phyloP scores from a whole-genome alignment of 2,329 filamentous ascomycete species.

The Fusarium mundagurra region DNA sequence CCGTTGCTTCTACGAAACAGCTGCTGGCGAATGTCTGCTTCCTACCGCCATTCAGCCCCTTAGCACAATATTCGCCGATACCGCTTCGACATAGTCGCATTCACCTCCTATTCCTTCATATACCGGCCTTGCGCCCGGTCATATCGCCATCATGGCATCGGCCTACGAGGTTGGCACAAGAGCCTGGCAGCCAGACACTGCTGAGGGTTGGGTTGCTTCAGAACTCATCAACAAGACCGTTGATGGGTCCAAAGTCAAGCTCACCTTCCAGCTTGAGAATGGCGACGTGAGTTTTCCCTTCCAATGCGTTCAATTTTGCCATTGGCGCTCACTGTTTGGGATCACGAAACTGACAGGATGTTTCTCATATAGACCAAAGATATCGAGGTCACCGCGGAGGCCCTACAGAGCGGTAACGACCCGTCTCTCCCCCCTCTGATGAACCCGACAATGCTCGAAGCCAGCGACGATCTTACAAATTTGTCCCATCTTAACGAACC shows the following conservation, averaged over 20 bases:
- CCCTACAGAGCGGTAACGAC: constrained; percentile 80
- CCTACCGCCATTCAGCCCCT: constrained; percentile 37
- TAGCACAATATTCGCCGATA: constrained; percentile 34
- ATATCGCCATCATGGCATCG: constrained; percentile 77
- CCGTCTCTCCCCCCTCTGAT: constrained; percentile 88
- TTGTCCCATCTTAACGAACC: constrained; percentile 98
- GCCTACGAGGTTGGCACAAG: constrained; percentile 95
- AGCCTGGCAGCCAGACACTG: constrained; percentile 97
- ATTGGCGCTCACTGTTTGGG: background rate
- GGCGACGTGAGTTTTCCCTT: constrained; percentile 74
- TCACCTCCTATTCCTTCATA: constrained; percentile 10
- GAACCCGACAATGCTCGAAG: constrained; percentile 98
- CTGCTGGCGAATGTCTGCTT: constrained; percentile 46
- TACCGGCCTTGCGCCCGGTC: constrained; percentile 41
- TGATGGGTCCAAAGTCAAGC: constrained; percentile 84
- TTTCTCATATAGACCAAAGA: constrained; percentile 68
- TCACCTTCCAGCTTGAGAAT: constrained; percentile 91
- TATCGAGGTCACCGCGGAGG: constrained; percentile 79
- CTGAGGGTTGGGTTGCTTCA: constrained; percentile 97
- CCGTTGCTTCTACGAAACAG: constrained; percentile 24
- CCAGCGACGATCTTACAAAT: constrained; percentile 97
- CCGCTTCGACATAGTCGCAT: constrained; percentile 37
- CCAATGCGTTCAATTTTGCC: background rate
- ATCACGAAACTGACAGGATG: constrained; percentile 17
- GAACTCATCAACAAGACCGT: constrained; percentile 88